Evolutionary conservation across 495 filamentous ascomycete genomes (phyloP), one percentile per base, ranked within the genome.

Genomic region (Aspergillus sclerotiicarbonarius): DNA sequence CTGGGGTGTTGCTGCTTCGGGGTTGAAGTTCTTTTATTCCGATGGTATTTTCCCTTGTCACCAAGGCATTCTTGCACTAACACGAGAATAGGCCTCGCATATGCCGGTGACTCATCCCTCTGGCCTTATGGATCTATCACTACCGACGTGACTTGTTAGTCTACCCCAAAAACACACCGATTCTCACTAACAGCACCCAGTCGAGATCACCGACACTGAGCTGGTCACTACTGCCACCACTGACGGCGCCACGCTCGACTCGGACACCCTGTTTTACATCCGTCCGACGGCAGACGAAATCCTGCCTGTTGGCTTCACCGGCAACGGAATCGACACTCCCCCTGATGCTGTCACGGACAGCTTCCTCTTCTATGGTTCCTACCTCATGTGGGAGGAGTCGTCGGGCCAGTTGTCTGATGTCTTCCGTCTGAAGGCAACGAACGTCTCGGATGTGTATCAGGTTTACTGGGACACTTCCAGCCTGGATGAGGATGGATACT

Each of bases 51-150:
- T 12, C 6, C 19, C 6, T 1, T 5, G 7, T 3, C 29, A 5
- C n/a, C 4, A 6, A 4, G 47, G 13, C 15, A 8, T 16, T 15
- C 6, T 16, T 6, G 6, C 25, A 2, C 25, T 31, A 16, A 18
- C 47, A 0, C 13, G 21, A 29, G n/a, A 2, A 16, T 16, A 50
- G 47, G 47, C 3, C 47, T 50, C 15, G 47, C 47, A 4, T 50
- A 50, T 16, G 47, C 47, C 47, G 47, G 47, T 31, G 47, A 50
- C 16, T 50, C 47, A 7, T 31, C 47, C 47, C 5, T 16, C 20
- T 50, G 47, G 47, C 47, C 47, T 31, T 50, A 50, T 16, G 47
- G 47, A 13, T 50, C 47, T 16, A 25, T 50, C 4, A 50, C 47
- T 25, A 50, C 47, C 25, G 47, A 50, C 13, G 47, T 50, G 6